These are phyloP conservation scores for Arthrobotrys pseudoclavata DNA, from an alignment of 2,329 filamentous ascomycete genomes.

Conservation along the genomic window DNA sequence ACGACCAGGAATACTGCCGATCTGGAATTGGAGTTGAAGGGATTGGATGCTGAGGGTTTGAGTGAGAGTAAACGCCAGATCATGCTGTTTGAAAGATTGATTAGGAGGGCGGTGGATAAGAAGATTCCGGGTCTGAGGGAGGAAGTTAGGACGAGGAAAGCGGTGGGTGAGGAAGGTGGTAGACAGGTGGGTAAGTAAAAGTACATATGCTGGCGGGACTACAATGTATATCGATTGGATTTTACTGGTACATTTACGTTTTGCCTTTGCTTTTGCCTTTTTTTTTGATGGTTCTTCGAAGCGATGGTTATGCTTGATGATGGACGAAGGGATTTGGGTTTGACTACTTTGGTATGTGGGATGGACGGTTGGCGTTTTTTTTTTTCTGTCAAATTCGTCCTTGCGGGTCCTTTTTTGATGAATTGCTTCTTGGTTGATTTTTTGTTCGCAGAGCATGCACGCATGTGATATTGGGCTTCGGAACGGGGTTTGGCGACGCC, in stretches of 20 bases:
- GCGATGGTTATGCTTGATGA: slow-evolving; percentile 15
- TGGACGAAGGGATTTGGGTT: slow-evolving; percentile 10
- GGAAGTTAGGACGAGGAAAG: neutral
- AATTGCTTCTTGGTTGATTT: neutral
- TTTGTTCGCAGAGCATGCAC: neutral
- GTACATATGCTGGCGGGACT: neutral
- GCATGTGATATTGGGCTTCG: neutral
- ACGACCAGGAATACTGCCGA: slow-evolving; percentile 47
- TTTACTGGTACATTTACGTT: neutral
- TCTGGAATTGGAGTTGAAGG: slow-evolving; percentile 48
- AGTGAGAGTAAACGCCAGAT: slow-evolving; percentile 58
- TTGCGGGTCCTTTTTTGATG: neutral
- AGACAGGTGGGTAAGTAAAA: neutral
- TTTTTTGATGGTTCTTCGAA: neutral
- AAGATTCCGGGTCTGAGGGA: slow-evolving; percentile 26
- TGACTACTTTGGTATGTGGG: neutral
- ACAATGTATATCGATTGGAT: slow-evolving; percentile 12
- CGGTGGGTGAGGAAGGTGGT: neutral
- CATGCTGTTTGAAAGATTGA: slow-evolving; percentile 55
- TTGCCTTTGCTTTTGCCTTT: neutral
- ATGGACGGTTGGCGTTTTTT: slow-evolving; percentile 9
- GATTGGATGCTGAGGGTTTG: slow-evolving; percentile 45
- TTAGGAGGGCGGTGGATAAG: slow-evolving; percentile 54
- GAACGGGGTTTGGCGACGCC: slow-evolving; percentile 5
- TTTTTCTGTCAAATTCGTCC: neutral